Evolutionary conservation across 1,139 yeast species (phyloP), one percentile per base, ranked within the genome.

Genomic region (Geotrichum aggregatum): DNA sequence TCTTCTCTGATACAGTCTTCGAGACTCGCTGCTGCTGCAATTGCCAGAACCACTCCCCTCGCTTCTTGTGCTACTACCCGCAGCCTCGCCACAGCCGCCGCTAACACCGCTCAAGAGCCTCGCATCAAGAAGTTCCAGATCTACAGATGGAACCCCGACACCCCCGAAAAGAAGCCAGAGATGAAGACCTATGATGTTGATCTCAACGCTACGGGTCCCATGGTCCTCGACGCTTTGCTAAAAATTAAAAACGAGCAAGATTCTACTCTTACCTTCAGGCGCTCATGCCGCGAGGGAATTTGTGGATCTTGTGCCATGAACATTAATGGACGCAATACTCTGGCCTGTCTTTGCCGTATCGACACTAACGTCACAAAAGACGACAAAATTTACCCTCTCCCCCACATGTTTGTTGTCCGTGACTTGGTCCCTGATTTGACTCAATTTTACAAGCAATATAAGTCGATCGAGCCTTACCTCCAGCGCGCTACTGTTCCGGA

Each of bases 291-390:
- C 77, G 99, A 92, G 75, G 99, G 99, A 66, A 94, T 92, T 63
- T 92, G 99, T 76, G 99, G 99, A 48, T 92, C 98, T 3, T 92
- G 99, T 78, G 99, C 99, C 64, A 92, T 92, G 99, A 92, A 92
- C 77, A 92, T 92, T 71, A 95, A 96, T 60, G 99, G 99, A 62
- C 79, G 86, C 69, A 92, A 92, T 78, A 92, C 98, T 33, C 78
- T 92, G 66, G 98, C 98, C 41, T 92, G 98, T 75, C 77, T 94
- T 64, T 89, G 97, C 76, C 85, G 89, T 72, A 89, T 92, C 66
- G 96, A 92, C 70, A 81, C 82, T 63, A 85, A 89, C 71, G 74
- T 78, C 48, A 59, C 80, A 58, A 86, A 85, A 73, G 87, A 84
- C 61, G 74, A 83, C 61, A 92, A 92, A 75, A 86, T 92, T 63